Evolutionary conservation across 768 basidiomycete species (phyloP).

Genomic region (Boletellus ananas): DNA sequence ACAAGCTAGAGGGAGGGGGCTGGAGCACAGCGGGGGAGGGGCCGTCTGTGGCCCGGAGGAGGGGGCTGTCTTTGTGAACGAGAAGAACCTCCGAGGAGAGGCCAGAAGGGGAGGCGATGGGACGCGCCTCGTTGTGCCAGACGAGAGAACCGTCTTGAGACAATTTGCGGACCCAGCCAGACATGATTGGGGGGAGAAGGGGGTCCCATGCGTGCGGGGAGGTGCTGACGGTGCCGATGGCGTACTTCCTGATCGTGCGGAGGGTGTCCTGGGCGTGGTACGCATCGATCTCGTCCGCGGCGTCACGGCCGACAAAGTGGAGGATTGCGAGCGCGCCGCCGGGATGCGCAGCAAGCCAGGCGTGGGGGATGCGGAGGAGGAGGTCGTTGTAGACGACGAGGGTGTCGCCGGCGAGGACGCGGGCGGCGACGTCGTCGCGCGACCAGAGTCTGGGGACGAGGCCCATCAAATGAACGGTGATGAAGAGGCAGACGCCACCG

Average conservation of each 20-base stretch:
- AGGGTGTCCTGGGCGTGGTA: constrained; percentile 61
- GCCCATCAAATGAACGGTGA: constrained; percentile 24
- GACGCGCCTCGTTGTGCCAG: constrained; percentile 64
- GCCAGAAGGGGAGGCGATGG: constrained; percentile 35
- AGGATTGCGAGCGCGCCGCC: constrained; percentile 86
- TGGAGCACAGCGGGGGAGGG: constrained; percentile 45
- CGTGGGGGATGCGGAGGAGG: constrained; percentile 60
- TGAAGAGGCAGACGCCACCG: background rate
- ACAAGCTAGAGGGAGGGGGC: constrained; percentile 52
- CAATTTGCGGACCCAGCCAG: constrained; percentile 71
- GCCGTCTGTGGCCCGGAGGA: constrained; percentile 28
- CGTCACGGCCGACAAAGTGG: constrained; percentile 94
- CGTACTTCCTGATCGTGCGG: constrained; percentile 42
- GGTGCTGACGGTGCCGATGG: constrained; percentile 62
- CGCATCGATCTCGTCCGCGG: constrained; percentile 90
- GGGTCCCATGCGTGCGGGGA: constrained; percentile 62
- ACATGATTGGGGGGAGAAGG: constrained; percentile 79
- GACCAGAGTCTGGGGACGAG: constrained; percentile 34
- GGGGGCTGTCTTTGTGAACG: constrained; percentile 39
- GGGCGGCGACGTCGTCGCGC: constrained; percentile 57
- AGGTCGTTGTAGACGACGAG: constrained; percentile 70
- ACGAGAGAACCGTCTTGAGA: constrained; percentile 40
- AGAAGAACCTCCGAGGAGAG: constrained; percentile 60
- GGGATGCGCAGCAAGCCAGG: constrained; percentile 86
- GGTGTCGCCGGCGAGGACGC: constrained; percentile 70